phyloP scores from a whole-genome alignment of 768 basidiomycete species.

The Lentinula sp. region DNA sequence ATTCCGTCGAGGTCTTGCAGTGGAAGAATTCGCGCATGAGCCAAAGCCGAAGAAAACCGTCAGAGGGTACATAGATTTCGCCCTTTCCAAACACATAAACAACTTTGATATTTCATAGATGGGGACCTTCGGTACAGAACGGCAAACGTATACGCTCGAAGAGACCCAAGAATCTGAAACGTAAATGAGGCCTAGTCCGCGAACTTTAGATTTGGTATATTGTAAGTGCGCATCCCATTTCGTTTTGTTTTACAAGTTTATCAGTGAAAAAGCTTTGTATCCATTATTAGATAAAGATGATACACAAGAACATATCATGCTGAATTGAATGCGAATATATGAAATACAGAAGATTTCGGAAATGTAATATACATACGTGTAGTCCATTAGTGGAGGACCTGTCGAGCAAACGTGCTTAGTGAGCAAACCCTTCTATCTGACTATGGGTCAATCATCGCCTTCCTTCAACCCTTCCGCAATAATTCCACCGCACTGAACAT shows the following conservation, averaged over 20 bases:
- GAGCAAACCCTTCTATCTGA: too few species aligned
- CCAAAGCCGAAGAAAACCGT: conserved; percentile 67
- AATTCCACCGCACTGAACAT: conserved; percentile 20
- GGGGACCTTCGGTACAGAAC: conserved; percentile 9
- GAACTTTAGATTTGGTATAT: too few species aligned
- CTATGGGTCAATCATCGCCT: neutral
- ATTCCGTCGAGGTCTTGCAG: conserved; percentile 50
- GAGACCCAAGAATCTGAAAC: neutral
- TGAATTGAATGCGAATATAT: too few species aligned
- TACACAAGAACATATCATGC: neutral
- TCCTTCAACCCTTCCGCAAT: conserved; percentile 14
- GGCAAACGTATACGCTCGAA: conserved; percentile 9
- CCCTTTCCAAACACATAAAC: neutral
- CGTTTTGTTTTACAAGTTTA: neutral
- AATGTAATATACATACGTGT: too few species aligned
- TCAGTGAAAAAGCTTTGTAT: neutral
- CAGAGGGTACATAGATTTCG: conserved; percentile 55
- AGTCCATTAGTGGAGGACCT: too few species aligned
- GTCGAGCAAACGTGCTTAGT: too few species aligned
- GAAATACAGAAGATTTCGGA: too few species aligned
- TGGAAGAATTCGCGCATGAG: conserved; percentile 60
- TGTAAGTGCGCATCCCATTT: neutral
- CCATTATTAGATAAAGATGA: neutral
- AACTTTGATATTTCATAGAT: neutral
- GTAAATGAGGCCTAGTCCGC: neutral